These are phyloP conservation scores for Leccinum rimulosum DNA, from an alignment of 768 basidiomycete genomes.

Conservation along the genomic window DNA sequence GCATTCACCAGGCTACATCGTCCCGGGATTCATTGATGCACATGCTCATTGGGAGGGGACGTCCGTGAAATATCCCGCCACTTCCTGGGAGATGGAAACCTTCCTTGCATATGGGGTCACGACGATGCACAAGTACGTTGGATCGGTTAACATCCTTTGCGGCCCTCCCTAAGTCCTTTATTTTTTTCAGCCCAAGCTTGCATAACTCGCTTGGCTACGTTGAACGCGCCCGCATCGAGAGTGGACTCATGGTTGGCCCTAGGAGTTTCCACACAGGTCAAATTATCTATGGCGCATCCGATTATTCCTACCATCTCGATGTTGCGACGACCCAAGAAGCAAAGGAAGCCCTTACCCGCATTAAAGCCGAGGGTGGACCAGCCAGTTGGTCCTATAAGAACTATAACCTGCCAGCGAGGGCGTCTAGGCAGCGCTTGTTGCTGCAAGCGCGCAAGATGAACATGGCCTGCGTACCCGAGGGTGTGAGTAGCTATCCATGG, in stretches of 20 bases:
- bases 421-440: constrained; percentile 65
- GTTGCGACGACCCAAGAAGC: constrained; percentile 63
- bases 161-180: not conserved
- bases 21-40: constrained; percentile 74
- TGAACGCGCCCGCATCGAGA: constrained; percentile 67
- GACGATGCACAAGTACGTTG: constrained; percentile 67
- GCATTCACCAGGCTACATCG: constrained; percentile 48
- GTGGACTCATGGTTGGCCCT: constrained; percentile 65
- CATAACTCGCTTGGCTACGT: constrained; percentile 59
- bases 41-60: constrained; percentile 70
- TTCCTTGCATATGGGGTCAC: constrained; percentile 78
- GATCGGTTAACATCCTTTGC: not conserved
- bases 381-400: constrained; percentile 77
- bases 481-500: constrained; percentile 35
- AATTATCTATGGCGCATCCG: constrained; percentile 44
- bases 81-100: constrained; percentile 72
- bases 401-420: constrained; percentile 67
- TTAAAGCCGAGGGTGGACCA: constrained; percentile 71
- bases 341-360: constrained; percentile 58
- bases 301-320: constrained; percentile 63
- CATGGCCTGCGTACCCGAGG: constrained; percentile 75
- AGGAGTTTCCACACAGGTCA: constrained; percentile 71
- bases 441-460: constrained; percentile 57
- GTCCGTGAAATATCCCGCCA: constrained; percentile 49
- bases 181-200: constrained; percentile 53